Percentiles rank a stretch among this genome's conserved stretches.
phyloP scores from a whole-genome alignment of 805 yeast species.

The Scheffersomyces ergatensis region DNA sequence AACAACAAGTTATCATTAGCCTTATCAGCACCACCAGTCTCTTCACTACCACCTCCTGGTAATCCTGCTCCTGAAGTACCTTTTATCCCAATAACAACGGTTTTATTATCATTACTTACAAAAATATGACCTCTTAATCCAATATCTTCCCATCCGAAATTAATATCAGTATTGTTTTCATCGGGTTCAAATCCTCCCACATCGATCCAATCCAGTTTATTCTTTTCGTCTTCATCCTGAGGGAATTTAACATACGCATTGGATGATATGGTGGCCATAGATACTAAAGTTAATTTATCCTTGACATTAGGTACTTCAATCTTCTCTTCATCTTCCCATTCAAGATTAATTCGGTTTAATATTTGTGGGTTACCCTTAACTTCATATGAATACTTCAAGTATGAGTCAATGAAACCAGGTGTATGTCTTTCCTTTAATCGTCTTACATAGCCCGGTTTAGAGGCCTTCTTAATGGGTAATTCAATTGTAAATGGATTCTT shows the following conservation, averaged over 20 bases:
- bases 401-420: constrained; percentile 67
- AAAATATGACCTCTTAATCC: constrained; percentile 93
- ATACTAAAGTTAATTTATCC: constrained; percentile 69
- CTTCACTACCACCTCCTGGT: constrained; percentile 49
- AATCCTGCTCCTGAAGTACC: constrained; percentile 85
- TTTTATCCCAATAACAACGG: constrained; percentile 78
- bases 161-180: constrained; percentile 47
- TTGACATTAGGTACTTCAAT: constrained; percentile 69
- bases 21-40: constrained; percentile 79
- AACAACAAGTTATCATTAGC: constrained; percentile 84
- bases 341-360: constrained; percentile 43
- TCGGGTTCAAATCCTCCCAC: constrained; percentile 57
- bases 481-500: constrained; percentile 39
- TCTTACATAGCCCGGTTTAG: constrained; percentile 14
- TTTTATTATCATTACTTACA: constrained; percentile 51
- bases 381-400: constrained; percentile 53
- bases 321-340: constrained; percentile 57
- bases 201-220: constrained; percentile 82
- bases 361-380: constrained; percentile 36
- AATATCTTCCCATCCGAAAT: constrained; percentile 83
- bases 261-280: constrained; percentile 81
- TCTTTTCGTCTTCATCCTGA: constrained; percentile 42
- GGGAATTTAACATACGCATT: constrained; percentile 88
- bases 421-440: constrained; percentile 36
- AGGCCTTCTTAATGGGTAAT: constrained; percentile 24